Percentiles rank a stretch among this genome's conserved stretches.
Conservation (phyloP, 2,329 filamentous ascomycete genomes). For the Gyromitra esculenta region DNA sequence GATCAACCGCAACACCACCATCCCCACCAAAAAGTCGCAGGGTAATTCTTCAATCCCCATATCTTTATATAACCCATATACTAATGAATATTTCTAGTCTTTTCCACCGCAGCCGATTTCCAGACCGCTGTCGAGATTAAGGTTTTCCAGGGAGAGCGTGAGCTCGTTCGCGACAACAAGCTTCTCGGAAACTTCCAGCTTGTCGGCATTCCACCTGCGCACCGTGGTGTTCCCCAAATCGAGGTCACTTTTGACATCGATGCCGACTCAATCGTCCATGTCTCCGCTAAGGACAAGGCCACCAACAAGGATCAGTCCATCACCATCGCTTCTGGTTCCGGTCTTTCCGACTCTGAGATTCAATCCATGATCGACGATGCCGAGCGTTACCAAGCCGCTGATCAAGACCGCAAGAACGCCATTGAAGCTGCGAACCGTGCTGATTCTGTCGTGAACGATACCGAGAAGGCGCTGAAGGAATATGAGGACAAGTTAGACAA, state of each 20-base stretch:
- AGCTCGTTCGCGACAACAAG: slow-evolving; percentile 99
- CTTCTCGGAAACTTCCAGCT: slow-evolving; percentile 99
- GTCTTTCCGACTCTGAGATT: slow-evolving; percentile 93
- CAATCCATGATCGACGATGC: slow-evolving; percentile 97
- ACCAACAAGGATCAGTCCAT: slow-evolving; percentile 99
- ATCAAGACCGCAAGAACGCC: slow-evolving; percentile 95
- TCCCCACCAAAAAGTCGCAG: slow-evolving; percentile 99
- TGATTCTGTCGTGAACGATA: slow-evolving; percentile 95
- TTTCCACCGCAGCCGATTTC: slow-evolving; percentile 97
- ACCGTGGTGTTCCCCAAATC: slow-evolving; percentile 94
- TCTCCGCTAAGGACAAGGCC: slow-evolving; percentile 98
- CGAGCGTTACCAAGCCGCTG: slow-evolving; percentile 91
- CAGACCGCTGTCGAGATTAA: slow-evolving; percentile 99
- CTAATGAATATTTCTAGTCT: slow-evolving; percentile 65
- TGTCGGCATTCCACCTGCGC: slow-evolving; percentile 93
- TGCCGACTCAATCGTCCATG: slow-evolving; percentile 96
- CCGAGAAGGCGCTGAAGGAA: slow-evolving; percentile 97
- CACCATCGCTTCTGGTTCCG: slow-evolving; percentile 96
- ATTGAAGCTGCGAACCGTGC: slow-evolving; percentile 98
- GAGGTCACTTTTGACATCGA: slow-evolving; percentile 99
- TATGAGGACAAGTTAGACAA: slow-evolving; percentile 97
- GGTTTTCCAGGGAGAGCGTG: slow-evolving; percentile 99
- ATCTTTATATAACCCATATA: neutral
- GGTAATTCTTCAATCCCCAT: slow-evolving; percentile 20
- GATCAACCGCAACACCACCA: slow-evolving; percentile 99